These are phyloP conservation scores for Lactifluus volemus DNA, from an alignment of 768 basidiomycete genomes.

Conservation along the genomic window DNA sequence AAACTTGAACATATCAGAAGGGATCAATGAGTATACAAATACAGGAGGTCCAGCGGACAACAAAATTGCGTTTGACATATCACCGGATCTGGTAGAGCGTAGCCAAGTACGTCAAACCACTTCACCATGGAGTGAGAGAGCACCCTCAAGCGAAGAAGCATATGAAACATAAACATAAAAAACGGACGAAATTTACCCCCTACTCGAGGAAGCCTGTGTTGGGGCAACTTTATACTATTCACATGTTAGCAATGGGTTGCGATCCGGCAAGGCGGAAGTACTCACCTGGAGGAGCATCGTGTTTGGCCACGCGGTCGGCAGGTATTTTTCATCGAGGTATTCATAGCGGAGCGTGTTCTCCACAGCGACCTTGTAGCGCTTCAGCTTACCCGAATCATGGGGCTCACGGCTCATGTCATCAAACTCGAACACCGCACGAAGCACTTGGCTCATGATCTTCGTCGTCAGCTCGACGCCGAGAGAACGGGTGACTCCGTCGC, in stretches of 20 bases:
- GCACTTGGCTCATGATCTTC: constrained; percentile 52
- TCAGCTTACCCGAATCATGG: constrained; percentile 55
- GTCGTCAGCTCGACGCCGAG: constrained; percentile 47
- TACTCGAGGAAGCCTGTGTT: neutral
- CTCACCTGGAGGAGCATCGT: constrained; percentile 52
- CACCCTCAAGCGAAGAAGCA: neutral
- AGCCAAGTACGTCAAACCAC: neutral
- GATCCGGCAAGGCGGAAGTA: neutral
- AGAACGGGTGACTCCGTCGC: constrained; percentile 39
- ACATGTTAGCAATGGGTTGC: neutral
- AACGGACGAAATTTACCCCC: neutral
- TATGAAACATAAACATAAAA: neutral
- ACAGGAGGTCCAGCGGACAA: too few relatives aligned
- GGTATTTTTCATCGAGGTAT: constrained; percentile 46
- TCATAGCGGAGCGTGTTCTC: constrained; percentile 41
- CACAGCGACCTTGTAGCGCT: constrained; percentile 41
- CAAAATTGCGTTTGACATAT: too few relatives aligned
- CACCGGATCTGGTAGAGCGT: too few relatives aligned
- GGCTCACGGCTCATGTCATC: constrained; percentile 57
- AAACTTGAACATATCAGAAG: too few relatives aligned
- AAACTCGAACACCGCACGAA: constrained; percentile 56
- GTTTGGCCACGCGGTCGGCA: constrained; percentile 55
- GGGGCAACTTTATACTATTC: constrained; percentile 1
- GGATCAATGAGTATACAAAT: too few relatives aligned
- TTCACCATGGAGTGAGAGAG: neutral